Base-by-base conservation (phyloP, 768 basidiomycete genomes). In the Rhizopogon vinicolor region DNA sequence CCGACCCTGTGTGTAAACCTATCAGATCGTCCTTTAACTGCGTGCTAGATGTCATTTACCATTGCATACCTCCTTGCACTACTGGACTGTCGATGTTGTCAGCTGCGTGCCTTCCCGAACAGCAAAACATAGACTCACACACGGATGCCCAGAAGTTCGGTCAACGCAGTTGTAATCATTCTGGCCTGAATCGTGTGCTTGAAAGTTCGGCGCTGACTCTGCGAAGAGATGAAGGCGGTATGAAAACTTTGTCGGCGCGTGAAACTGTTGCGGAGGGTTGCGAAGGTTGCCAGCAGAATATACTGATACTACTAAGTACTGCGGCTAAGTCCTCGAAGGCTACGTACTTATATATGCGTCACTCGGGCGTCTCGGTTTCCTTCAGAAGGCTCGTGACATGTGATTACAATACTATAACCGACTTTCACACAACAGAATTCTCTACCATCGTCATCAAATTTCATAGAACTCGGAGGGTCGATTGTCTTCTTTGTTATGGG, bases 21-120 rank as follows among this genome's bases (percentile, higher is more conserved):
- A 16, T 5, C 19, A 31, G 46, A 53, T 10, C 14, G 16, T 14
- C 18, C 40, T 51, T 40, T 31, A 7, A 25, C 5, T 8, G 6
- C 16, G 44, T 22, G 18, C 45, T 40, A 33, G 5, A 51, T 45
- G 48, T 2, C 9, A 46, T 12, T 44, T 72, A 90, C 88, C 88
- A 94, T 82, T 93, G 91, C 91, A 93, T 93, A 45, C 90, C 91
- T 22, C 91, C 91, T 67, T 93, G 92, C 1, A 94, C 80, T 44
- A 93, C 75, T 14, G 91, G 92, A 33, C 88, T 90, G 49, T 52
- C 29, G 13, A 10, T 13, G n/a, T 13, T 56, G 10, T 33, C 48
- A 3, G 18, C 29, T 40, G 18, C 45, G 19, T 41, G 35, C 22
- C 22, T 7, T 44, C 9, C 18, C 2, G n/a, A 3, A 25, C 3